phyloP scores from a whole-genome alignment of 2,329 filamentous ascomycete species.

The Fusarium torreyae region DNA sequence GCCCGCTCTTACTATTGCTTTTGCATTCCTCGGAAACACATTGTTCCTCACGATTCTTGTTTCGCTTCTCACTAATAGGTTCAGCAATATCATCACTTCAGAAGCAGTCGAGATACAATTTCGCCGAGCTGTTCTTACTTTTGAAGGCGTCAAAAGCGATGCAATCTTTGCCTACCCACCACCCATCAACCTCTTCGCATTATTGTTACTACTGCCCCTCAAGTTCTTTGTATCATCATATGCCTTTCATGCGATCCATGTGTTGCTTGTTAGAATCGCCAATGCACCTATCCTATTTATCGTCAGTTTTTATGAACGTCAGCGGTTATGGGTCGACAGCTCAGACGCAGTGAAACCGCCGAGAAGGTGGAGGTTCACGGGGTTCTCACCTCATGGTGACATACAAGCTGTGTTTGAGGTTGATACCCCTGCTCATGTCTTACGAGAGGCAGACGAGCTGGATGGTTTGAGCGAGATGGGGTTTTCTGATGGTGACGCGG shows the following conservation, averaged over 20 bases:
- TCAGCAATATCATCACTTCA: constrained; percentile 75
- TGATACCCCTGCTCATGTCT: constrained; percentile 61
- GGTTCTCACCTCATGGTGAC: constrained; percentile 69
- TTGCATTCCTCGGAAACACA: constrained; percentile 81
- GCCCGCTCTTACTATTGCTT: constrained; percentile 76
- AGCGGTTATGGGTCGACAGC: not conserved
- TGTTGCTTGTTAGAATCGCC: constrained; percentile 71
- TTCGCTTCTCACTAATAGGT: constrained; percentile 79
- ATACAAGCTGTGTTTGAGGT: constrained; percentile 72
- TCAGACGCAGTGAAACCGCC: not conserved
- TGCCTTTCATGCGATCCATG: constrained; percentile 79
- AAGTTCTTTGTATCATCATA: constrained; percentile 72
- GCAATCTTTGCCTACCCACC: constrained; percentile 78
- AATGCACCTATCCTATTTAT: constrained; percentile 74
- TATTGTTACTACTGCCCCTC: constrained; percentile 73
- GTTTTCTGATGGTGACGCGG: constrained; percentile 19
- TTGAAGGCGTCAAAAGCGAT: constrained; percentile 80
- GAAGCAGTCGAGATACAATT: constrained; percentile 79
- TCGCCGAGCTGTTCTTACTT: constrained; percentile 76
- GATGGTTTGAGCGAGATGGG: constrained; percentile 31
- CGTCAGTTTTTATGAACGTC: constrained; percentile 72
- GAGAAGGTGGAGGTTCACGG: constrained; percentile 60
- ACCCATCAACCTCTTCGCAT: constrained; percentile 77
- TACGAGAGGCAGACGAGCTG: constrained; percentile 22
- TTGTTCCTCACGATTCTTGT: constrained; percentile 76